These are phyloP conservation scores for Zygoascus tannicola DNA, from an alignment of 805 yeast genomes.

Conservation along the genomic window DNA sequence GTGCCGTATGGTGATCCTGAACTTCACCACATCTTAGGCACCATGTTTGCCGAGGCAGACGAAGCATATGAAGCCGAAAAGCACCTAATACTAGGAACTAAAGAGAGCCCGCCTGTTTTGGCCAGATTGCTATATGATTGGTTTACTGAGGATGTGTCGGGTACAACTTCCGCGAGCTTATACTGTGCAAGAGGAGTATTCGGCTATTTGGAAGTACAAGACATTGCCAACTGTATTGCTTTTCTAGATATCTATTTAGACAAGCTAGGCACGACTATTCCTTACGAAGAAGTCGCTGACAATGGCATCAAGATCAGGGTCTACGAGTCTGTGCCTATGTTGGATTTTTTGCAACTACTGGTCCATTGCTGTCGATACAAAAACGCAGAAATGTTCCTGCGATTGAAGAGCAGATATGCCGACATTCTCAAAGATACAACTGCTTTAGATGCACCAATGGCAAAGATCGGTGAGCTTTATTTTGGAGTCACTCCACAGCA, in stretches of 20 bases:
- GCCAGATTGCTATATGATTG: constrained; percentile 44
- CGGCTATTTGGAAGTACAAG: constrained; percentile 62
- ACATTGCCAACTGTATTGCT: constrained; percentile 48
- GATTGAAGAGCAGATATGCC: constrained; percentile 44
- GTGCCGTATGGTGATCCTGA: constrained; percentile 63
- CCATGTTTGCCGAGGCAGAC: constrained; percentile 42
- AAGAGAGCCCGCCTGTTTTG: constrained; percentile 35
- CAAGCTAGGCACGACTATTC: constrained; percentile 21
- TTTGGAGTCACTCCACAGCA: constrained; percentile 49
- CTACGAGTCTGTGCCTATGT: constrained; percentile 36
- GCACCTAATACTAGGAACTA: constrained; percentile 59
- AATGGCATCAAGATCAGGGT: constrained; percentile 25
- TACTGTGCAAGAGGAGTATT: constrained; percentile 53
- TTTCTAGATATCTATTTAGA: constrained; percentile 33
- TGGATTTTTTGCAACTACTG: constrained; percentile 65
- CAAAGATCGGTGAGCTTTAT: constrained; percentile 49
- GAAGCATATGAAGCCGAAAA: constrained; percentile 60
- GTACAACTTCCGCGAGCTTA: constrained; percentile 1
- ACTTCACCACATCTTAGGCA: constrained; percentile 65
- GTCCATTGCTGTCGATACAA: constrained; percentile 48
- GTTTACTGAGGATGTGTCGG: constrained; percentile 26
- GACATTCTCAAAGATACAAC: constrained; percentile 23
- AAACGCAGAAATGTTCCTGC: constrained; percentile 43
- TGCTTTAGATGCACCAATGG: constrained; percentile 39
- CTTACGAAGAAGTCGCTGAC: constrained; percentile 18